These are phyloP conservation scores for Phytophthora crassamura DNA, from an alignment of 352 stramenopile genomes.

Conservation along the genomic window DNA sequence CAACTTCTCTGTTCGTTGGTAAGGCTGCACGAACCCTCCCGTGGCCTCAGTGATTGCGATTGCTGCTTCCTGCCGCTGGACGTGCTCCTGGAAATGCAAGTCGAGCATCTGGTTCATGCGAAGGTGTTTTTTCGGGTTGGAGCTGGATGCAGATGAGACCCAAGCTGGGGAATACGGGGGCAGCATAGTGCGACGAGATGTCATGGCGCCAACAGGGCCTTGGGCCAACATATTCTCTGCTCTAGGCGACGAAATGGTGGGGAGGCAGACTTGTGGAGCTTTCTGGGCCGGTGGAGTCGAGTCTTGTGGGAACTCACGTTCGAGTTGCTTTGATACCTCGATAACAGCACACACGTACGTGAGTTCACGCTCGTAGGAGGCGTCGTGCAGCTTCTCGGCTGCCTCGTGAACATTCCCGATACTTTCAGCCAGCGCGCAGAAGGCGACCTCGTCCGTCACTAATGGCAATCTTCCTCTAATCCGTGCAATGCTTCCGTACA, in stretches of 20 bases:
- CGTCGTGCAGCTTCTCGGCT: slow-evolving; percentile 60
- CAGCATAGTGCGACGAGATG: slow-evolving; percentile 26
- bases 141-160: slow-evolving; percentile 2
- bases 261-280: slow-evolving; percentile 32
- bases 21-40: slow-evolving; percentile 8
- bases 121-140: slow-evolving; percentile 26
- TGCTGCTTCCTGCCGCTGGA: slow-evolving; percentile 31
- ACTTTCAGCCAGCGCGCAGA: slow-evolving; percentile 65
- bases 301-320: slow-evolving; percentile 23
- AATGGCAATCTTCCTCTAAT: slow-evolving; percentile 52
- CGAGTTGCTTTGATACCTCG: slow-evolving; percentile 44
- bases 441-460: slow-evolving; percentile 58
- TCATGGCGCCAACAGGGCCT: not conserved
- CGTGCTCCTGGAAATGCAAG: slow-evolving; percentile 49
- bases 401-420: slow-evolving; percentile 54
- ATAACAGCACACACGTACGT: slow-evolving; percentile 61
- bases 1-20: slow-evolving; percentile 32
- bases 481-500: slow-evolving; percentile 50
- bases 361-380: slow-evolving; percentile 64
- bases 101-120: slow-evolving; percentile 53
- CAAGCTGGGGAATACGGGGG: slow-evolving; percentile 26
- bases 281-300: slow-evolving; percentile 14
- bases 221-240: not conserved
- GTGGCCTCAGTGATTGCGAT: slow-evolving; percentile 24
- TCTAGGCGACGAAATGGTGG: slow-evolving; percentile 34